A percentile compares a stretch with the other conserved stretches of the same genome.
phyloP scores from a whole-genome alignment of 768 basidiomycete species.

The Cyclocybe cylindracea region DNA sequence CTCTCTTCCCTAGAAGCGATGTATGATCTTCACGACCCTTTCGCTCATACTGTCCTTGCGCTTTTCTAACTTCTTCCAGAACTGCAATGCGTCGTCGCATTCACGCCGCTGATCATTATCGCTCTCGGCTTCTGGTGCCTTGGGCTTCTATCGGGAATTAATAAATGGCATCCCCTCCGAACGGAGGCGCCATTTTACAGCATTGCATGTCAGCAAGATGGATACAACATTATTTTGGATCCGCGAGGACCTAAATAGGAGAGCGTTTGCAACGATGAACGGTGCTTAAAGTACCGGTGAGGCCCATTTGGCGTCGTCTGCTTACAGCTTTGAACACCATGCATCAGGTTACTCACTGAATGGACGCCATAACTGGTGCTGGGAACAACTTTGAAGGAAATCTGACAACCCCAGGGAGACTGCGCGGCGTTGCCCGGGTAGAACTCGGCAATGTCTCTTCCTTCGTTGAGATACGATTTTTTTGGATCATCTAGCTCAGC shows the following conservation, averaged over 20 bases:
- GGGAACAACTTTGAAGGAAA: conserved; percentile 8
- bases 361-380: conserved; percentile 4
- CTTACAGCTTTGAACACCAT: conserved; percentile 3
- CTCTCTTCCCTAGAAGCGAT: no score
- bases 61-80: conserved; percentile 5
- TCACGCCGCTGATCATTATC: conserved; percentile 35
- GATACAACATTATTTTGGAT: conserved; percentile 14
- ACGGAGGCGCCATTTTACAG: conserved; percentile 15
- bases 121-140: conserved; percentile 28
- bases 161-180: conserved; percentile 17
- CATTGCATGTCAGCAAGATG: conserved; percentile 11
- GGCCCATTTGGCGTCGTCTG: not conserved
- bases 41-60: not conserved
- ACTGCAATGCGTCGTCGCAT: conserved; percentile 16
- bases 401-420: conserved; percentile 9
- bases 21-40: no score
- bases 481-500: conserved; percentile 30
- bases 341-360: conserved; percentile 7
- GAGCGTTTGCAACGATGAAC: not conserved
- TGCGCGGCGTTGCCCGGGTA: not conserved
- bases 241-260: conserved; percentile 8
- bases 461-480: conserved; percentile 24
- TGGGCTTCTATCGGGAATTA: conserved; percentile 30
- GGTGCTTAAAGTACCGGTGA: not conserved
- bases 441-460: conserved; percentile 5